Conservation (phyloP, 306 rosid genomes). For the Arachis stenosperma region DNA sequence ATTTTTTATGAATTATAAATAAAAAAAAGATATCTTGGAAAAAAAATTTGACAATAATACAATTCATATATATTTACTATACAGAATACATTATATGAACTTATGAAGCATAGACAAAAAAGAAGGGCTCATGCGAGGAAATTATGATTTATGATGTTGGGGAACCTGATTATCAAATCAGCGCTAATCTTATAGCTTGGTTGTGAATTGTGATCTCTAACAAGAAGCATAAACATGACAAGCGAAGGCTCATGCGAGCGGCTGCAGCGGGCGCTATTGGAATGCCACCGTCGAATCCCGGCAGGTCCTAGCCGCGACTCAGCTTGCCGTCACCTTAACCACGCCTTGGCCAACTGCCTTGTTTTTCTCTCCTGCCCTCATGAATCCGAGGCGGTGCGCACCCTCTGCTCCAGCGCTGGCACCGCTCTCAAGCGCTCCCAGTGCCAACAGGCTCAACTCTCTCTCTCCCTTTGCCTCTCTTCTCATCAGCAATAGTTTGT, state of each 20-base stretch:
- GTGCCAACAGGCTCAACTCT: slow-evolving; percentile 67
- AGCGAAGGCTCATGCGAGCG: slow-evolving; percentile 46
- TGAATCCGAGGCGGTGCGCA: slow-evolving; percentile 58
- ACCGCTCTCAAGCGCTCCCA: slow-evolving; percentile 65
- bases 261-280: slow-evolving; percentile 53
- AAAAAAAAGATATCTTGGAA: no score
- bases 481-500: slow-evolving; percentile 39
- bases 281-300: slow-evolving; percentile 64
- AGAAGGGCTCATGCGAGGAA: no score
- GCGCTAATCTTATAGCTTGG: no score
- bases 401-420: slow-evolving; percentile 60
- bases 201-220: neutral
- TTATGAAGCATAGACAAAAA: no score
- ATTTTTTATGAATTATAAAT: no score
- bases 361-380: slow-evolving; percentile 52
- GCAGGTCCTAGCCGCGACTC: slow-evolving; percentile 46
- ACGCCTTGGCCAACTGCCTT: slow-evolving; percentile 56
- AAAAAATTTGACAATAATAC: no score
- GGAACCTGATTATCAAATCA: no score
- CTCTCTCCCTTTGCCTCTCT: slow-evolving; percentile 62
- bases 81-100: no score
- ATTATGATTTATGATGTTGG: no score
- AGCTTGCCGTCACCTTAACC: slow-evolving; percentile 64
- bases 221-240: slow-evolving; percentile 3
- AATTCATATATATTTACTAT: no score